Evolutionary conservation across 1,284 basidiomycete genomes (phyloP).

Genomic region (Cryptococcus sp.): DNA sequence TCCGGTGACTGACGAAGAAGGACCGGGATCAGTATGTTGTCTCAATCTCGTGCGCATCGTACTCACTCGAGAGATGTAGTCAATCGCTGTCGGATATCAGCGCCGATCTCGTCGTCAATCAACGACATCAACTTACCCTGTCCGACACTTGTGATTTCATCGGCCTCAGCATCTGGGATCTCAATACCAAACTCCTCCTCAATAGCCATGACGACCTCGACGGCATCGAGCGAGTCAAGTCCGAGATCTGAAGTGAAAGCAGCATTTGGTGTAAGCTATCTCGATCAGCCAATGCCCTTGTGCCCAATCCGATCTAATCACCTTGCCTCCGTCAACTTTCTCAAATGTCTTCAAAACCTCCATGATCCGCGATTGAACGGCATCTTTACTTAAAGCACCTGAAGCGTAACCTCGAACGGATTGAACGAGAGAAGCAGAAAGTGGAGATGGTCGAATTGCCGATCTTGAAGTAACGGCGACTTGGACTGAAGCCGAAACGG

Average conservation of each 20-base stretch:
- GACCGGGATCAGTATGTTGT: neutral
- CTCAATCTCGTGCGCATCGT: neutral
- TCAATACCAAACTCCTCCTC: slow-evolving; percentile 76
- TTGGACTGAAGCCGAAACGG: slow-evolving; percentile 4
- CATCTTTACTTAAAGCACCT: slow-evolving; percentile 66
- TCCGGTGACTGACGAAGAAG: slow-evolving; percentile 39
- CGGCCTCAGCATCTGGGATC: slow-evolving; percentile 98
- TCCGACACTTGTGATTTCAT: slow-evolving; percentile 89
- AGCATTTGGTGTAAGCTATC: slow-evolving; percentile 66
- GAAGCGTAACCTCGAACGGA: slow-evolving; percentile 62
- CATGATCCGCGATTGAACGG: slow-evolving; percentile 75
- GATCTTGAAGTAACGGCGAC: neutral
- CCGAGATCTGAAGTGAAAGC: slow-evolving; percentile 85
- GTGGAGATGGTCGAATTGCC: slow-evolving; percentile 6
- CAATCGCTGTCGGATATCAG: slow-evolving; percentile 64
- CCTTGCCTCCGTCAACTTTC: slow-evolving; percentile 84
- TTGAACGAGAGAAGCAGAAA: slow-evolving; percentile 8
- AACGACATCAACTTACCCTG: slow-evolving; percentile 52
- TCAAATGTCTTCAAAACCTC: slow-evolving; percentile 92
- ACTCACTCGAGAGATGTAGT: slow-evolving; percentile 80
- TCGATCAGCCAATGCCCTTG: neutral
- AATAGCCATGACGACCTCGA: slow-evolving; percentile 99
- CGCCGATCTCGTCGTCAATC: no score
- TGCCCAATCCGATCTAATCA: slow-evolving; percentile 40
- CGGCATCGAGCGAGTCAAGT: slow-evolving; percentile 93